Evolutionary conservation across 129 eudicot genomes (phyloP).

Genomic region (Ambrosia trifida): DNA sequence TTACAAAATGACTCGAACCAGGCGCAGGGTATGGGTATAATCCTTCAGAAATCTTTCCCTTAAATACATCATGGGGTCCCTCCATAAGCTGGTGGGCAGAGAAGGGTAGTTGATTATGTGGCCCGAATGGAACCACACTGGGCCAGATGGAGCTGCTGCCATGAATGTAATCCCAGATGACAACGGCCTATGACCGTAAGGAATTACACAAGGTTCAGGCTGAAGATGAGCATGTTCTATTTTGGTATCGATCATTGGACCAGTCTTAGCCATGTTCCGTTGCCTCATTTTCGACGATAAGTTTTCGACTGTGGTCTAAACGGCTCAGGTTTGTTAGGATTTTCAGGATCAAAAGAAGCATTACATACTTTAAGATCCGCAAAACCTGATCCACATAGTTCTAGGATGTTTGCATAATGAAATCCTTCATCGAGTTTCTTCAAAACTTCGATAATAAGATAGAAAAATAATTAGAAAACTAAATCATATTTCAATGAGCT

Average conservation of each 20-base stretch:
- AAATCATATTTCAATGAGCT: neutral
- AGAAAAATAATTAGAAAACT: neutral
- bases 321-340: slow-evolving; percentile 62
- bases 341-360: slow-evolving; percentile 38
- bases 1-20: slow-evolving; percentile 54
- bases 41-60: slow-evolving; percentile 69
- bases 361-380: slow-evolving; percentile 57
- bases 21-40: slow-evolving; percentile 42
- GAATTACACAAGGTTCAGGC: slow-evolving; percentile 56
- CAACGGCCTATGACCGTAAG: slow-evolving; percentile 34
- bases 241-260: slow-evolving; percentile 54
- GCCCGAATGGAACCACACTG: slow-evolving; percentile 48
- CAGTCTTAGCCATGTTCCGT: slow-evolving; percentile 56
- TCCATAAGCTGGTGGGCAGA: slow-evolving; percentile 52
- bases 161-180: slow-evolving; percentile 34
- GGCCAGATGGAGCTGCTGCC: slow-evolving; percentile 46
- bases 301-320: slow-evolving; percentile 50
- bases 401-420: slow-evolving; percentile 72
- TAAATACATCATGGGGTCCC: slow-evolving; percentile 44
- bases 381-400: slow-evolving; percentile 73
- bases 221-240: slow-evolving; percentile 51
- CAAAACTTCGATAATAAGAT: slow-evolving; percentile 45
- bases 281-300: slow-evolving; percentile 59
- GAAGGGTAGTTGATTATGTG: slow-evolving; percentile 48
- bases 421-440: slow-evolving; percentile 85